These are phyloP conservation scores for Aspergillus sp. DNA, from an alignment of 2,329 filamentous ascomycete genomes.

Conservation along the genomic window DNA sequence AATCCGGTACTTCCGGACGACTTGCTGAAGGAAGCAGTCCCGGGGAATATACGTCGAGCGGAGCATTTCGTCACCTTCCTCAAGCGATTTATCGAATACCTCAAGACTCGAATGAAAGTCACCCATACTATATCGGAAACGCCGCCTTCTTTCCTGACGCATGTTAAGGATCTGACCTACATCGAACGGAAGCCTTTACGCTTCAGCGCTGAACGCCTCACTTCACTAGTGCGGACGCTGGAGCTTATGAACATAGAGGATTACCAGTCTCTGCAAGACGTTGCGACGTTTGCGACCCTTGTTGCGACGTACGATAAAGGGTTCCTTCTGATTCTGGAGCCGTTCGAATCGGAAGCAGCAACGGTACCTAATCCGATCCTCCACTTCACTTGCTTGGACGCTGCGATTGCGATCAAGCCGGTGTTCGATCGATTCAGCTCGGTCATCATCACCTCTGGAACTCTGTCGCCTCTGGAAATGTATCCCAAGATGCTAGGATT, in stretches of 20 bases:
- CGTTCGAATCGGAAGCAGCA: slow-evolving; percentile 88
- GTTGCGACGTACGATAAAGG: slow-evolving; percentile 96
- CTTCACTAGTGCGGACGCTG: slow-evolving; percentile 85
- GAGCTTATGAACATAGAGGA: slow-evolving; percentile 98
- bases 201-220: slow-evolving; percentile 90
- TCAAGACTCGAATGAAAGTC: slow-evolving; percentile 98
- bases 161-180: slow-evolving; percentile 91
- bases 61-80: slow-evolving; percentile 94
- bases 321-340: slow-evolving; percentile 92
- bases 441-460: slow-evolving; percentile 96
- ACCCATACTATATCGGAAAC: slow-evolving; percentile 96
- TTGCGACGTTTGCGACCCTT: slow-evolving; percentile 92
- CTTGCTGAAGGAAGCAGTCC: slow-evolving; percentile 86
- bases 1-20: slow-evolving; percentile 93
- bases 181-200: slow-evolving; percentile 90
- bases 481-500: slow-evolving; percentile 99
- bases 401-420: slow-evolving; percentile 93
- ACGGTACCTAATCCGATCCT: slow-evolving; percentile 95
- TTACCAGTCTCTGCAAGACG: slow-evolving; percentile 91
- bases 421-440: slow-evolving; percentile 97
- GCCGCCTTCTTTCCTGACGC: slow-evolving; percentile 81
- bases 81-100: slow-evolving; percentile 93
- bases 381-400: slow-evolving; percentile 93
- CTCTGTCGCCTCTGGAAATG: slow-evolving; percentile 94
- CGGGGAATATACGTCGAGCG: slow-evolving; percentile 88